These are phyloP conservation scores for Bryoerythrophyllum caledonicum DNA, from an alignment of 225 moss, liverwort and hornwort genomes.

Conservation along the genomic window DNA sequence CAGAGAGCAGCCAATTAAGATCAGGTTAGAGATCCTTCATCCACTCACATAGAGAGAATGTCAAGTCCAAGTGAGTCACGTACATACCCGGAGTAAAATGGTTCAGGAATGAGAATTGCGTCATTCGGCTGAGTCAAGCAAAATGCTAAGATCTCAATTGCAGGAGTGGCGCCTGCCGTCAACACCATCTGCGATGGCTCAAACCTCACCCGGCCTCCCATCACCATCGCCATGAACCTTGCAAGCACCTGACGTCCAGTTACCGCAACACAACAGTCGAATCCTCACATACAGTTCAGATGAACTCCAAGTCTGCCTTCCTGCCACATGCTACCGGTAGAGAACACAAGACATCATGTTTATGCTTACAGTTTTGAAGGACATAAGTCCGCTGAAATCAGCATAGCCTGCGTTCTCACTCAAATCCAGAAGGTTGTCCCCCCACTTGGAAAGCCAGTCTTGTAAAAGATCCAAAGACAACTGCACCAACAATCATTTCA, in stretches of 20 bases:
- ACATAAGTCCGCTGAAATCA: slow-evolving; percentile 40
- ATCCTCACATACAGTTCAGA: slow-evolving; percentile 22
- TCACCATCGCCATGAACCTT: slow-evolving; percentile 86
- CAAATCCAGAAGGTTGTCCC: slow-evolving; percentile 59
- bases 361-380: slow-evolving; percentile 51
- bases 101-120: slow-evolving; percentile 81
- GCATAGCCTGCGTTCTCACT: slow-evolving; percentile 71
- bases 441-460: slow-evolving; percentile 71
- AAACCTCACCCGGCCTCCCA: slow-evolving; percentile 67
- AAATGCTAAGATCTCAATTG: slow-evolving; percentile 79
- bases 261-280: slow-evolving; percentile 23
- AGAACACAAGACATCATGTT: neutral
- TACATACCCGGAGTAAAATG: slow-evolving; percentile 78
- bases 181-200: slow-evolving; percentile 73
- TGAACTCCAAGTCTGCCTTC: slow-evolving; percentile 3
- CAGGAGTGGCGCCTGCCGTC: slow-evolving; percentile 84
- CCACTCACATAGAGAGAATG: neutral
- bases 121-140: slow-evolving; percentile 87
- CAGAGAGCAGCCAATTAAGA: slow-evolving; percentile 3
- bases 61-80: no score
- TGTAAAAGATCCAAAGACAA: slow-evolving; percentile 79
- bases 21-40: slow-evolving; percentile 5
- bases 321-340: slow-evolving; percentile 10
- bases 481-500: slow-evolving; percentile 42
- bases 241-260: slow-evolving; percentile 75